A percentile compares a stretch with the other conserved stretches of the same genome.
Evolutionary conservation across 2,329 filamentous ascomycete species (phyloP).

Genomic region (Fusarium graminum): DNA sequence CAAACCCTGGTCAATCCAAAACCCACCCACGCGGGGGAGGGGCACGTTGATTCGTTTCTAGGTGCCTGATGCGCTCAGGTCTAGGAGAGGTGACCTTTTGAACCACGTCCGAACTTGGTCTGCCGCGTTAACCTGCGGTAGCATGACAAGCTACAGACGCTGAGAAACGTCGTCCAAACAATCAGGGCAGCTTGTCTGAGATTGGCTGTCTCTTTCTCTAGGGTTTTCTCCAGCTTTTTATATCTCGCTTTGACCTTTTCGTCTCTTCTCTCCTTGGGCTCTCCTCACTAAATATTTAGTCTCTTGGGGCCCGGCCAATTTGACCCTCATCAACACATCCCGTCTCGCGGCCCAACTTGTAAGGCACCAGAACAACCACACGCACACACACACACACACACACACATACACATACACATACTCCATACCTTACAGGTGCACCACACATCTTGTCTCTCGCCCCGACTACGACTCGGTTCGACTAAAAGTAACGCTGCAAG

Average conservation of each 20-base stretch:
- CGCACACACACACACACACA: slow-evolving; percentile 33
- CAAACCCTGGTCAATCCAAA: slow-evolving; percentile 34
- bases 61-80: slow-evolving; percentile 46
- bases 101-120: slow-evolving; percentile 46
- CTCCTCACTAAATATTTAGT: slow-evolving; percentile 13
- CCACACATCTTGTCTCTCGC: slow-evolving; percentile 40
- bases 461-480: slow-evolving; percentile 29
- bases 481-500: slow-evolving; percentile 45
- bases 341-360: slow-evolving; percentile 48
- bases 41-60: slow-evolving; percentile 44
- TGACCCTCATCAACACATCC: slow-evolving; percentile 12
- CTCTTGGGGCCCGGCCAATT: slow-evolving; percentile 20
- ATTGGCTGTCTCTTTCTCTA: slow-evolving; percentile 16
- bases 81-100: slow-evolving; percentile 39
- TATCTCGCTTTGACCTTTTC: slow-evolving; percentile 1
- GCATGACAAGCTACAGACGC: slow-evolving; percentile 30
- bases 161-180: slow-evolving; percentile 29
- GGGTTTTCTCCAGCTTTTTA: slow-evolving; percentile 19
- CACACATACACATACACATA: slow-evolving; percentile 36
- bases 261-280: slow-evolving; percentile 1
- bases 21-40: slow-evolving; percentile 48
- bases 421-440: slow-evolving; percentile 13
- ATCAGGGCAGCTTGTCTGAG: slow-evolving; percentile 2
- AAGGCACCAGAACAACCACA: slow-evolving; percentile 41
- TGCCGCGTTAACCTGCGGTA: slow-evolving; percentile 44